These are phyloP conservation scores for Eucalyptus sp. DNA, from an alignment of 345 rosid genomes.

Conservation along the genomic window DNA sequence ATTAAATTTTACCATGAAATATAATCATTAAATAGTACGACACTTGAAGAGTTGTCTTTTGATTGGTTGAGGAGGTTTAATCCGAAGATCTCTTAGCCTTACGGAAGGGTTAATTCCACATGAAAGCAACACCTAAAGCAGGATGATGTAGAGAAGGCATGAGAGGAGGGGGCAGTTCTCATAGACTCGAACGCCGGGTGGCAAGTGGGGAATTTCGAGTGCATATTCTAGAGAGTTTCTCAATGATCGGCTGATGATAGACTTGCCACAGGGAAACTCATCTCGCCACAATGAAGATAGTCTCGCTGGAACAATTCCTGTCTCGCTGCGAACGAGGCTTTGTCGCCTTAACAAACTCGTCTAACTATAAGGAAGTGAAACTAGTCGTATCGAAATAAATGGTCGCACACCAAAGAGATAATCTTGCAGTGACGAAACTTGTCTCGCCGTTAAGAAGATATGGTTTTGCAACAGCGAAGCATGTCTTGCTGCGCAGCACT, in stretches of 20 bases:
- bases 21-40: background rate
- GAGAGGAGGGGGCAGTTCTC: too few species aligned
- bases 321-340: background rate
- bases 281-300: background rate
- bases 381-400: background rate
- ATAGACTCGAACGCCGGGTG: background rate
- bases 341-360: background rate
- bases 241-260: background rate
- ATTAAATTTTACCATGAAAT: background rate
- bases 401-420: background rate
- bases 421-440: background rate
- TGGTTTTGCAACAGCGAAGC: background rate
- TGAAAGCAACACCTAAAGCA: background rate
- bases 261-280: background rate
- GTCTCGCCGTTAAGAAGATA: background rate
- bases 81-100: background rate
- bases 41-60: background rate
- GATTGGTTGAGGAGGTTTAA: background rate
- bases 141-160: background rate
- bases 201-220: background rate
- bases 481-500: background rate
- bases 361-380: background rate
- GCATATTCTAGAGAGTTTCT: background rate
- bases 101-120: background rate
- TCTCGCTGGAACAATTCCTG: too few species aligned